Evolutionary conservation across 2,329 filamentous ascomycete species (phyloP), one percentile per base, ranked within the genome.

Genomic region (Cladophialophora bantiana): DNA sequence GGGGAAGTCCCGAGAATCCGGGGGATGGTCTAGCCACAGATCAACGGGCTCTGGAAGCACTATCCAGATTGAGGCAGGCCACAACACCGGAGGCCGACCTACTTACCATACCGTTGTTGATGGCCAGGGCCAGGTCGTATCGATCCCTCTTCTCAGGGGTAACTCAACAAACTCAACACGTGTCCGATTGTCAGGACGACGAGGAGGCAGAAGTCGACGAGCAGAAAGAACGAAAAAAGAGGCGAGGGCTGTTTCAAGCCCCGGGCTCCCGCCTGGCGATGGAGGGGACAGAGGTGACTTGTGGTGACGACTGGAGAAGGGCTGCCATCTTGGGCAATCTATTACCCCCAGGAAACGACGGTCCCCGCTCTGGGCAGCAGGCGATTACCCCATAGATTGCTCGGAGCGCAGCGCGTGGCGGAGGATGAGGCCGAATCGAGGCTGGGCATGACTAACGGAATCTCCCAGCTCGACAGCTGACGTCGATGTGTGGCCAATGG

Each of bases 341-440:
- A 75, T 77, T 77, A 76, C 74, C 75, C 75, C 73, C 73, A 73
- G 67, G 68, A 75, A 77, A 76, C 68, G 64, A 66, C 67, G 32
- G 35, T 70, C 67, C 64, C 64, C 65, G 66, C 66, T 55, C 54
- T 36, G 26, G 32, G 40, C 4, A 35, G 31, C 50, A 20, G 58
- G 48, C 64, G 50, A 70, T 70, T 70, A 70, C 68, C 68, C 68
- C 68, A 70, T 70, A 70, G 66, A 65, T 66, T 70, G 65, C 55
- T 66, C 57, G 54, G 55, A 59, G 38, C 32, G 26, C 26, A 18
- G 57, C 53, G 52, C 52, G 67, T 69, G 67, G 64, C 67, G 64
- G 56, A 52, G 64, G 45, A 57, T 18, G n/a, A 55, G 67, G 59
- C 62, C 64, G 59, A 40, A 59, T 32, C 48, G 50, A 67, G 62